These are phyloP conservation scores for Cyclotella atomus DNA, from an alignment of 108 stramenopile species.

Conservation along the genomic window DNA sequence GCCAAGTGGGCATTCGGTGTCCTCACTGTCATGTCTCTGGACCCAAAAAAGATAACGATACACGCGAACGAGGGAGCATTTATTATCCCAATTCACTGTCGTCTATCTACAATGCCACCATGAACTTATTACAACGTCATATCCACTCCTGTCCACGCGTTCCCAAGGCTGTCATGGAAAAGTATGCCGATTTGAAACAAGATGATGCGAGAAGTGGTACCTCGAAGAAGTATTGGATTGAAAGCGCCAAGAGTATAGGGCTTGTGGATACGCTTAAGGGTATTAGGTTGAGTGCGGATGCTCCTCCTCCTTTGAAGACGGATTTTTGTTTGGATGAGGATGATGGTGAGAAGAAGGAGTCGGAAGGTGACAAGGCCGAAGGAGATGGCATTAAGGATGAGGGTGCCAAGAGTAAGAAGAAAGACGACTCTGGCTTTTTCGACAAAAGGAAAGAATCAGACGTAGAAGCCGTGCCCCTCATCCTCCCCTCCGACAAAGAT, in stretches of 20 bases:
- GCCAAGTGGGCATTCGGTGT: constrained; percentile 88
- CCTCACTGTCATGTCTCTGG: constrained; percentile 64
- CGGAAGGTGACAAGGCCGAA: background rate
- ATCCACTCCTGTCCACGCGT: constrained; percentile 70
- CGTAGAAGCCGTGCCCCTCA: constrained; percentile 24
- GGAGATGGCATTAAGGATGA: no score
- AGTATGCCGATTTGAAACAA: constrained; percentile 66
- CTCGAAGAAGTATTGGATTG: constrained; percentile 82
- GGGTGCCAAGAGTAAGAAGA: background rate
- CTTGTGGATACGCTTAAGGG: constrained; percentile 80
- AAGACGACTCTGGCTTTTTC: background rate
- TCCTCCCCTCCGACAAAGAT: constrained; percentile 60
- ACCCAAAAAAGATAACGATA: background rate
- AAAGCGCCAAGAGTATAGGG: constrained; percentile 72
- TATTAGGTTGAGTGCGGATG: constrained; percentile 57
- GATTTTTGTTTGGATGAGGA: background rate
- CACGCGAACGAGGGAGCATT: constrained; percentile 68
- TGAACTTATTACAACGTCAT: constrained; percentile 65
- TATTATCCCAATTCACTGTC: constrained; percentile 68
- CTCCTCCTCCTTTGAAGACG: constrained; percentile 28
- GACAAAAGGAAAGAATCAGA: constrained; percentile 14
- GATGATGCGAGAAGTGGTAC: constrained; percentile 85
- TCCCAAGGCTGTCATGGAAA: constrained; percentile 62
- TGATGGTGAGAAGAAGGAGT: background rate
- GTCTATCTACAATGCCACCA: constrained; percentile 48